Conservation (phyloP, 2,329 filamentous ascomycete genomes). For the Botrytis fabae region DNA sequence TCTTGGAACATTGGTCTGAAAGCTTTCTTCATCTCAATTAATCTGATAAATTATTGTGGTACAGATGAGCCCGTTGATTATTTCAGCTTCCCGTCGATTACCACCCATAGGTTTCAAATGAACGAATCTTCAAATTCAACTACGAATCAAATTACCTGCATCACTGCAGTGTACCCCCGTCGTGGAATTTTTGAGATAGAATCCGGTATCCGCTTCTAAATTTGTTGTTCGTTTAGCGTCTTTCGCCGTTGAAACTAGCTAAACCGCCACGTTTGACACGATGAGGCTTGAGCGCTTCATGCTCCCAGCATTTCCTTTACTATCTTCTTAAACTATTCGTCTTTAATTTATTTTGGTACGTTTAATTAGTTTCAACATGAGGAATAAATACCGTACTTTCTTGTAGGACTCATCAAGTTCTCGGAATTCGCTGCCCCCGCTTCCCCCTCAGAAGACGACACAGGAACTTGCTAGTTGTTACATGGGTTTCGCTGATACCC, state of each 20-base stretch:
- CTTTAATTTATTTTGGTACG: constrained; percentile 5
- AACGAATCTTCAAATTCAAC: neutral
- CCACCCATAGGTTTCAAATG: neutral
- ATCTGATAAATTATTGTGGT: neutral
- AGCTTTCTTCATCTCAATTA: neutral
- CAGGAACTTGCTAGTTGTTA: neutral
- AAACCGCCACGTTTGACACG: neutral
- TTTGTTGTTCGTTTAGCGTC: neutral
- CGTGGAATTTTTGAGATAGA: neutral
- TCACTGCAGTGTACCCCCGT: neutral
- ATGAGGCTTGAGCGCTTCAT: constrained; percentile 14
- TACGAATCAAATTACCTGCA: neutral
- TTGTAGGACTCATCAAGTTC: neutral
- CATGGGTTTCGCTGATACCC: neutral
- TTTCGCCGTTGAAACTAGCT: constrained; percentile 9
- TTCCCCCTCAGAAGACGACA: neutral
- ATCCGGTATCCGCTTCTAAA: neutral
- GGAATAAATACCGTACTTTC: neutral
- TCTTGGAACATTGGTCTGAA: neutral
- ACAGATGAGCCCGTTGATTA: neutral
- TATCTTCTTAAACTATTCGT: neutral
- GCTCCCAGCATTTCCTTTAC: neutral
- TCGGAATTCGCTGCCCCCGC: neutral
- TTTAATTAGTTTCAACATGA: neutral
- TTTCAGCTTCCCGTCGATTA: neutral